These are phyloP conservation scores for Plasmodium malariae DNA, from an alignment of 169 alveolate genomes.

Conservation along the genomic window DNA sequence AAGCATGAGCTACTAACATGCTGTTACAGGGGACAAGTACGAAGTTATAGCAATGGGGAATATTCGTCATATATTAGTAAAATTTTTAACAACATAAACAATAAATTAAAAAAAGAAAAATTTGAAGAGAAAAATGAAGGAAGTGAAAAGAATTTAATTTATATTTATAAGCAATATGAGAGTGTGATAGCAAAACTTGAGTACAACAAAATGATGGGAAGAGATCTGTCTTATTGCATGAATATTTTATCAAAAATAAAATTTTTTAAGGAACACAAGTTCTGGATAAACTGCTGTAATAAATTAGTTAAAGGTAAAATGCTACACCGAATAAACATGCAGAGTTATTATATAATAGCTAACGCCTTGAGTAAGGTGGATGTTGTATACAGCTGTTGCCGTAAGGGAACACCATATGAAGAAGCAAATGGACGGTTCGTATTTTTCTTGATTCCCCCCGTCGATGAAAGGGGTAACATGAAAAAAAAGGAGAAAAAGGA, in stretches of 20 bases:
- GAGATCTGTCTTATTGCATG: slow-evolving; percentile 73
- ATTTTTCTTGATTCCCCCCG: too few relatives aligned
- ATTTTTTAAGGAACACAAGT: slow-evolving; percentile 15
- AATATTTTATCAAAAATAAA: slow-evolving; percentile 47
- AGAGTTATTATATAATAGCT: slow-evolving; percentile 45
- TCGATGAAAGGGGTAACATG: too few relatives aligned
- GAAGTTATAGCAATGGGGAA: slow-evolving; percentile 19
- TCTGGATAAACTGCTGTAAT: slow-evolving; percentile 35
- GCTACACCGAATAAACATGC: slow-evolving; percentile 37
- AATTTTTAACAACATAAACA: slow-evolving; percentile 14
- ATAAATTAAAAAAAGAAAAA: slow-evolving; percentile 9
- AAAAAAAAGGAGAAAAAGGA: neutral
- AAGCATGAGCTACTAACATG: neutral
- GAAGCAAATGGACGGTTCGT: too few relatives aligned
- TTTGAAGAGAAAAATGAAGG: neutral
- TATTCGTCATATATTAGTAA: slow-evolving; percentile 65
- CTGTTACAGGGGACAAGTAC: neutral
- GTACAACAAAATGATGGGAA: slow-evolving; percentile 46
- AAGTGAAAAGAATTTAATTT: neutral
- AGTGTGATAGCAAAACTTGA: slow-evolving; percentile 17
- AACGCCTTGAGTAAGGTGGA: slow-evolving; percentile 34
- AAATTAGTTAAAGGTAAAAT: slow-evolving; percentile 50
- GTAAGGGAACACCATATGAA: too few relatives aligned
- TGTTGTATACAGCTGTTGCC: neutral
- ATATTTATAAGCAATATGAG: slow-evolving; percentile 23